A percentile compares a stretch with the other conserved stretches of the same genome.
phyloP scores from a whole-genome alignment of 2,329 filamentous ascomycete species.

The Colletotrichum liaoningense region DNA sequence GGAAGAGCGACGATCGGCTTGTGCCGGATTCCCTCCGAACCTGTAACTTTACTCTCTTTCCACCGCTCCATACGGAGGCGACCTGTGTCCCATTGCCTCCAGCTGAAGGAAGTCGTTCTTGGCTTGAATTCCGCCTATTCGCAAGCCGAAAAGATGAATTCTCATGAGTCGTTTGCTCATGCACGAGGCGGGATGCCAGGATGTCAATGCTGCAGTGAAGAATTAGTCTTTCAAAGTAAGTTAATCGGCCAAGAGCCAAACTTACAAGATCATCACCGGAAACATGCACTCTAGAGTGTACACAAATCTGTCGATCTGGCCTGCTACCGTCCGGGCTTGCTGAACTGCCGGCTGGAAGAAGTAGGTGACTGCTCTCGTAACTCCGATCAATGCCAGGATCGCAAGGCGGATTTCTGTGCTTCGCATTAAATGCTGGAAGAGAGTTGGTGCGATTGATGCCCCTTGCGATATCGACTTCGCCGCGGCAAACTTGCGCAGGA shows the following conservation, averaged over 20 bases:
- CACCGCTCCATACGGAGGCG: not conserved
- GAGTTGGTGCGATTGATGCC: not conserved
- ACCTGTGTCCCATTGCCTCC: not conserved
- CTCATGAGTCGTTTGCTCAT: not conserved
- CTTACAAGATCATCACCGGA: not conserved
- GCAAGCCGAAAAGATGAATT: not conserved
- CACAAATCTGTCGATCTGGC: not conserved
- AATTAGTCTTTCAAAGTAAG: not conserved
- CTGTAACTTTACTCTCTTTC: not conserved
- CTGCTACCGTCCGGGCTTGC: not conserved
- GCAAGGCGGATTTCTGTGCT: not conserved
- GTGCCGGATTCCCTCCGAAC: not conserved
- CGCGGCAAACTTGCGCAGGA: conserved; percentile 49
- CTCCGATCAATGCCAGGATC: not conserved
- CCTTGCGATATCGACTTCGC: conserved; percentile 42
- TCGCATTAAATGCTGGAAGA: not conserved
- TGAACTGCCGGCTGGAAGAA: not conserved
- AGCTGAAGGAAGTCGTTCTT: not conserved
- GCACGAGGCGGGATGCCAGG: not conserved
- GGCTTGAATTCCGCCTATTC: not conserved
- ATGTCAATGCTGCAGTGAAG: not conserved
- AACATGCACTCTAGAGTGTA: not conserved
- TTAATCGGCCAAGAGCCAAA: not conserved
- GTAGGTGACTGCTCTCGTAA: not conserved
- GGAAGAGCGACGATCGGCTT: not conserved